Conservation (phyloP, 768 basidiomycete genomes). For the Crucibulum laeve region DNA sequence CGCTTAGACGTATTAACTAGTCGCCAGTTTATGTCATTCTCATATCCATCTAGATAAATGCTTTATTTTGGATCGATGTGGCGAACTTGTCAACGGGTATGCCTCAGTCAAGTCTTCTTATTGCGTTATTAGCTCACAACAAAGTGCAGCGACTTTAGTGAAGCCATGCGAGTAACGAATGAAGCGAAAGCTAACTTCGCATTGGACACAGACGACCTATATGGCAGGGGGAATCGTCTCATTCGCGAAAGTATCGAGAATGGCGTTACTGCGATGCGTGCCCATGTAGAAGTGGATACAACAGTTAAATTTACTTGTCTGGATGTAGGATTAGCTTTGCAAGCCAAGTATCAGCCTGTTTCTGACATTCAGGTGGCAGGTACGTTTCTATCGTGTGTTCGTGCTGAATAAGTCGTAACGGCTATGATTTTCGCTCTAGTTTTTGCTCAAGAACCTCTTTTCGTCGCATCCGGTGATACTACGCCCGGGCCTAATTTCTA, state of each 20-base stretch:
- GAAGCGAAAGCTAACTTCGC: conserved; percentile 47
- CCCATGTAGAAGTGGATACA: conserved; percentile 63
- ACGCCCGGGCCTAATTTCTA: conserved; percentile 39
- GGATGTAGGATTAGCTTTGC: conserved; percentile 44
- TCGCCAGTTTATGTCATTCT: conserved; percentile 45
- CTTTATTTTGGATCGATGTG: conserved; percentile 56
- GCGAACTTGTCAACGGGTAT: conserved; percentile 48
- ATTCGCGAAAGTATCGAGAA: conserved; percentile 54
- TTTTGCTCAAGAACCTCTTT: conserved; percentile 61
- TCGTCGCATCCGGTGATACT: conserved; percentile 25
- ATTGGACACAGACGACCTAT: conserved; percentile 38
- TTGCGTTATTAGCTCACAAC: conserved; percentile 4
- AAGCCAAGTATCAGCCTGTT: conserved; percentile 33
- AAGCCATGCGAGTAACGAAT: conserved; percentile 51
- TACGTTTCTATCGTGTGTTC: conserved; percentile 11
- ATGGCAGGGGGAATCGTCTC: conserved; percentile 46
- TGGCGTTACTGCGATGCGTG: conserved; percentile 63
- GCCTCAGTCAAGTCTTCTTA: conserved; percentile 9
- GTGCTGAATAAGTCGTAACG: not conserved
- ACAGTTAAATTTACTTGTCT: conserved; percentile 52
- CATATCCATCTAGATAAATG: conserved; percentile 71
- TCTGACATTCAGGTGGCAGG: conserved; percentile 61
- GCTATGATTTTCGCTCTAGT: conserved; percentile 24
- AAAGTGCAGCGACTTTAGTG: conserved; percentile 41
- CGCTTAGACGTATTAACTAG: conserved; percentile 9